These are phyloP conservation scores for Tolypocladium inflatum DNA, from an alignment of 2,329 filamentous ascomycete genomes.

Conservation along the genomic window DNA sequence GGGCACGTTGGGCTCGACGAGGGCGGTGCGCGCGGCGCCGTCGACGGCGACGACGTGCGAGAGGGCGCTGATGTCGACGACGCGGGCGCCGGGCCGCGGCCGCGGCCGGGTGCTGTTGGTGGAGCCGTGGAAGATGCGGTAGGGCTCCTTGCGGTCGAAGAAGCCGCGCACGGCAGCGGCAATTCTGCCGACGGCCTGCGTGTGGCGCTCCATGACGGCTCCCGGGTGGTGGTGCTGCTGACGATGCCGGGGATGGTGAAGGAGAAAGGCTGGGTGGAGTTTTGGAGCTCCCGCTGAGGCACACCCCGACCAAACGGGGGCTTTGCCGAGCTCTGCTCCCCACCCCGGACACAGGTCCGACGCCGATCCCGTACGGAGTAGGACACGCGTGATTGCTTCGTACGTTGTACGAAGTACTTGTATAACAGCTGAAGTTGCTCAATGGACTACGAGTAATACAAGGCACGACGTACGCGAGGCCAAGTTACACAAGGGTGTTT, in stretches of 20 bases:
- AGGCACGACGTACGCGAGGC: background rate
- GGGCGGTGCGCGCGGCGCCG: conserved; percentile 40
- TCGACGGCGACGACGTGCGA: conserved; percentile 57
- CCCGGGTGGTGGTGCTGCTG: background rate
- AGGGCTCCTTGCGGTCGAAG: conserved; percentile 43
- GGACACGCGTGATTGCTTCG: background rate
- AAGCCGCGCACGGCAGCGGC: conserved; percentile 36
- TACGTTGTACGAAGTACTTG: background rate
- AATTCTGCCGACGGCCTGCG: conserved; percentile 35
- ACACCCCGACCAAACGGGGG: too few species aligned
- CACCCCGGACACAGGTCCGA: too few species aligned
- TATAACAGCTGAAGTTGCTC: too few species aligned
- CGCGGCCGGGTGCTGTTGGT: conserved; percentile 62
- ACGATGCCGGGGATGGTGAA: background rate
- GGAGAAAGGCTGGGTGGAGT: background rate
- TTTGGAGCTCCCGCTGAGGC: too few species aligned
- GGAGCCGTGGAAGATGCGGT: conserved; percentile 68
- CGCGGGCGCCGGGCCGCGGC: conserved; percentile 17
- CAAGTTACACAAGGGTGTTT: background rate
- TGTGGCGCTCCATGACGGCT: conserved; percentile 38
- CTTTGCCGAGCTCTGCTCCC: too few species aligned
- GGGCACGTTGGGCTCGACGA: conserved; percentile 67
- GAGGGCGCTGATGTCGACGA: conserved; percentile 57
- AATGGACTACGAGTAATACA: background rate
- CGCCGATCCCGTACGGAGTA: too few species aligned